These are phyloP conservation scores for Pythium apleroticum DNA, from an alignment of 352 stramenopile genomes.

Conservation along the genomic window DNA sequence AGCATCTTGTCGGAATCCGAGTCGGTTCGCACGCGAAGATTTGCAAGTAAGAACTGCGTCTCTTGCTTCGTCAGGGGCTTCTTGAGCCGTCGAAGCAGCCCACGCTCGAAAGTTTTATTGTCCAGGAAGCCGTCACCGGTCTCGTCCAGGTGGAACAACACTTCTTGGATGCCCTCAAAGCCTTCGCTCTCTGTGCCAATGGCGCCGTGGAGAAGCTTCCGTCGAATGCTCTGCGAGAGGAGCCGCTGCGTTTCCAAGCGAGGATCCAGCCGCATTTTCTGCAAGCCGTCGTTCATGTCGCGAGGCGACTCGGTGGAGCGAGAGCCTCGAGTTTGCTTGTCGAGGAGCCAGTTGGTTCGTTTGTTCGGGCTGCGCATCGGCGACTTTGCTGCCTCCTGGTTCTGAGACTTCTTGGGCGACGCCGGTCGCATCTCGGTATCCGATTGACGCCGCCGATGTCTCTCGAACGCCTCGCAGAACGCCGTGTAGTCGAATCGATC, in stretches of 20 bases:
- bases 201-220: conserved; percentile 52
- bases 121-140: conserved; percentile 40
- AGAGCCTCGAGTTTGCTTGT: conserved; percentile 3
- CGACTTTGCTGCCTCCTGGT: neutral
- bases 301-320: neutral
- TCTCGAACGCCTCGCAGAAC: conserved; percentile 24
- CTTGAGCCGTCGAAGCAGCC: conserved; percentile 44
- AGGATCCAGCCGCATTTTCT: conserved; percentile 43
- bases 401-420: conserved; percentile 1
- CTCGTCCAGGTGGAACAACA: conserved; percentile 38
- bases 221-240: conserved; percentile 45
- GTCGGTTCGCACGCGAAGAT: conserved; percentile 31
- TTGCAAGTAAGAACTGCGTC: conserved; percentile 43
- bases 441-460: neutral
- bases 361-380: conserved; percentile 11
- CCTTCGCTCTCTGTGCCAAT: conserved; percentile 33
- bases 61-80: conserved; percentile 45
- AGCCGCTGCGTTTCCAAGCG: conserved; percentile 51
- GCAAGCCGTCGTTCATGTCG: conserved; percentile 15
- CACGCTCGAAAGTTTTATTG: conserved; percentile 37
- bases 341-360: conserved; percentile 17
- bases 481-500: conserved; percentile 19
- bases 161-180: conserved; percentile 45
- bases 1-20: conserved; percentile 16
- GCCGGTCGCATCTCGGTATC: neutral